phyloP scores from a whole-genome alignment of 164 flowering plant genomes.

The Houttuynia cordata region DNA sequence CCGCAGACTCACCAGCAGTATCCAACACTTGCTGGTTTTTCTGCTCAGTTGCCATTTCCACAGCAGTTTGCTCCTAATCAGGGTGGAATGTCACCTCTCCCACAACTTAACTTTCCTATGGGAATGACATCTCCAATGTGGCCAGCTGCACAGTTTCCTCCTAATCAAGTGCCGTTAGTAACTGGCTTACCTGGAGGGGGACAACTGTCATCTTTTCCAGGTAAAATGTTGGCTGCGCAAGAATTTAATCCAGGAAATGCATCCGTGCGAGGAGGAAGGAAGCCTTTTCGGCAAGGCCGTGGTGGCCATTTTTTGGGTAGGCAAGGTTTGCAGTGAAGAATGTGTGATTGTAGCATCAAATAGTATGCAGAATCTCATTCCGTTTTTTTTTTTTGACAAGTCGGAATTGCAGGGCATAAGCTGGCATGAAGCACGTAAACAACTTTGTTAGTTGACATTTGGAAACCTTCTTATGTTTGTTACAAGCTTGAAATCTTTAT shows the following conservation, averaged over 20 bases:
- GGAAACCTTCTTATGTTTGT: too few species aligned
- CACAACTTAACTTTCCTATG: constrained; percentile 20
- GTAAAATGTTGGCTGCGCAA: constrained; percentile 6
- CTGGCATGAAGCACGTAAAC: too few species aligned
- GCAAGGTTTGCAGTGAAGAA: constrained; percentile 8
- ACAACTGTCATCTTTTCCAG: constrained; percentile 5
- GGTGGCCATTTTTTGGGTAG: constrained; percentile 11
- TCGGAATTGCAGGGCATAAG: too few species aligned
- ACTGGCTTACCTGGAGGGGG: constrained; percentile 18
- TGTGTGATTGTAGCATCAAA: too few species aligned
- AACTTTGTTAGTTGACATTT: too few species aligned
- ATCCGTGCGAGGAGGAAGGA: constrained; percentile 14
- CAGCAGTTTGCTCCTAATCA: constrained; percentile 35
- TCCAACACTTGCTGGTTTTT: constrained; percentile 23
- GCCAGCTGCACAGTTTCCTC: constrained; percentile 25
- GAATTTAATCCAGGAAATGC: constrained; percentile 7
- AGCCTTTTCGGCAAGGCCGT: constrained; percentile 4
- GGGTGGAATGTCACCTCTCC: constrained; percentile 16
- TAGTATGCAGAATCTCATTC: too few species aligned
- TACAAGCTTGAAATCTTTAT: too few species aligned
- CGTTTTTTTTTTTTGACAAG: too few species aligned
- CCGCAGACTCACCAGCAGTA: constrained; percentile 12
- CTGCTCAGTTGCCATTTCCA: constrained; percentile 25
- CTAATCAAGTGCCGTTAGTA: constrained; percentile 15
- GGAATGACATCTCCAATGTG: constrained; percentile 22